Evolutionary conservation across 805 yeast species (phyloP), one percentile per base, ranked within the genome.

Genomic region (Cyberlindnera suaveolens): DNA sequence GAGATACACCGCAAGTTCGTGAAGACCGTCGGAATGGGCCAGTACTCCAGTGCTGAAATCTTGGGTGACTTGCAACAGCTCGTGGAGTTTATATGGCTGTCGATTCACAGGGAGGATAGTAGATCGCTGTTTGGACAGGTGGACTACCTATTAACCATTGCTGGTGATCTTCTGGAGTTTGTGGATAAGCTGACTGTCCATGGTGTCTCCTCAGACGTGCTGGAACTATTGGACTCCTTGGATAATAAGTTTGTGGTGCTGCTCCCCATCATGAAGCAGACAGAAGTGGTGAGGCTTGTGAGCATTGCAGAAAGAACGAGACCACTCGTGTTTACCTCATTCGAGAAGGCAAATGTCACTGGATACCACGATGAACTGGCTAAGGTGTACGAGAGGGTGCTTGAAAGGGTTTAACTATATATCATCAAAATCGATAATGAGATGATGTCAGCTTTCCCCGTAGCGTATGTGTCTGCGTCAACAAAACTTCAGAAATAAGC

Each of bases 121-220:
- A 44, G 26, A 31, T 45, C 26, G 20, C 49, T 16, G 30, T 76
- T 75, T 54, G 86, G 85, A 1, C 90, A 82, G 57, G 67, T 74
- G 0, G 78, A 78, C 41, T 83, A 82, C 51, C 60, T 83, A 15
- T 64, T 86, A 19, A 70, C 72, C 34, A 69, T 85, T 3, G 75
- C 86, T 39, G 87, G 84, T 39, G 89, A 83, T 48, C 54, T 82
- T 26, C 71, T 78, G 38, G 90, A 82, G 49, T 83, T 75, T 51
- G 50, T 80, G 8, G 71, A 66, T 13, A 78, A 71, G 49, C 47
- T 57, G 14, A 6, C 39, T 41, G 55, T 58, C 42, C 53, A 66
- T 27, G 48, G 68, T 30, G 37, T 70, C 31, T 39, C 32, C 1
- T 7, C 20, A n/a, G 54, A 66, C 54, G 46, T 75, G 35, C 61